Evolutionary conservation across 352 stramenopile species (phyloP).

Genomic region (Globisporangium megalacanthum): DNA sequence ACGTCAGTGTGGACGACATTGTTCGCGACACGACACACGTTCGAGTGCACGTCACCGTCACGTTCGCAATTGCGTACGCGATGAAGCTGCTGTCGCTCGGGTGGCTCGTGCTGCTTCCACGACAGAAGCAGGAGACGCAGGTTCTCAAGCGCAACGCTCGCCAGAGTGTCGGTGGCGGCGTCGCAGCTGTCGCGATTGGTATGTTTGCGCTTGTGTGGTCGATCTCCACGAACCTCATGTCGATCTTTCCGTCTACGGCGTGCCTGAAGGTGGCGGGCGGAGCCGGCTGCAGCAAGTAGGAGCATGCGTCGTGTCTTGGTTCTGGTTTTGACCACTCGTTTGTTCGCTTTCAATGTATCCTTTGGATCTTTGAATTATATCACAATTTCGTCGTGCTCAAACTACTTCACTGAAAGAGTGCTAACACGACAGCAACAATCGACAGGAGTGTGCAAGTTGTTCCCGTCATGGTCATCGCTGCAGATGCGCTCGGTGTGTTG

Average conservation of each 20-base stretch:
- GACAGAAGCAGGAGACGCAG: slow-evolving; percentile 21
- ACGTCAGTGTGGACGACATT: slow-evolving; percentile 13
- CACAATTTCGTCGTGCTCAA: no score
- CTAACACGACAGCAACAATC: no score
- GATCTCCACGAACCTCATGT: slow-evolving; percentile 22
- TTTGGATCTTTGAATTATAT: no score
- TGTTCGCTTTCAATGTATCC: no score
- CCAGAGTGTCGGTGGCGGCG: slow-evolving; percentile 9
- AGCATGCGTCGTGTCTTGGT: no score
- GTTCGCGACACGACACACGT: slow-evolving; percentile 14
- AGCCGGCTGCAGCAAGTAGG: neutral
- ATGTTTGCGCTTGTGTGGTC: slow-evolving; percentile 13
- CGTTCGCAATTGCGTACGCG: slow-evolving; percentile 17
- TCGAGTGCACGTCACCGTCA: slow-evolving; percentile 17
- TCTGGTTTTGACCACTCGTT: no score
- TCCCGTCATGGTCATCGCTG: no score
- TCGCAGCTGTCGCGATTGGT: no score
- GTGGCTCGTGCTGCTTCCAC: slow-evolving; percentile 19
- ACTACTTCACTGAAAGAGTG: no score
- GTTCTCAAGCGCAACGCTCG: slow-evolving; percentile 19
- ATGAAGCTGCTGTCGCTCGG: slow-evolving; percentile 17
- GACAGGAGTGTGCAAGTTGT: no score
- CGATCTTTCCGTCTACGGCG: slow-evolving; percentile 13
- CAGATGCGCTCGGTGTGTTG: no score
- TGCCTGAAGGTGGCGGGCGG: slow-evolving; percentile 12